Conservation (phyloP, 108 stramenopile species). For the Pseudonitzschia delicatissima region DNA sequence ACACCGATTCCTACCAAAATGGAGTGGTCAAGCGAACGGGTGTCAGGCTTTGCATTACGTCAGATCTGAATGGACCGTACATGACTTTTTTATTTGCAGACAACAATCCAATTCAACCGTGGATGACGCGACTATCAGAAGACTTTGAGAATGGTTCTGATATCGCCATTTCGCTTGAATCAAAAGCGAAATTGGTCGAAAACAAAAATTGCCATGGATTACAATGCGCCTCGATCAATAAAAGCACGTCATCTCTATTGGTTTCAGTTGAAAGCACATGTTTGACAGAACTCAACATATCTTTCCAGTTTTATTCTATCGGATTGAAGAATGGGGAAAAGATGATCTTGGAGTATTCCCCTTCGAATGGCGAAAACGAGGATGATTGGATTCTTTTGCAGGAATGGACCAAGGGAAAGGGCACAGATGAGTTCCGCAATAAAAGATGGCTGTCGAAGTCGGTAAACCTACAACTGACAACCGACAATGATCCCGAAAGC, state of each 20-base stretch:
- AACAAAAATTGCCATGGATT: background rate
- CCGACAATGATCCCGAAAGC: background rate
- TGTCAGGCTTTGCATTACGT: conserved; percentile 26
- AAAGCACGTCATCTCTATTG: background rate
- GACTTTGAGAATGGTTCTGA: background rate
- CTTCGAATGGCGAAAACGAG: background rate
- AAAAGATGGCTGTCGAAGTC: background rate
- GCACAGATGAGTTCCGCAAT: background rate
- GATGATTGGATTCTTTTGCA: background rate
- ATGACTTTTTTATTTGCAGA: conserved; percentile 35
- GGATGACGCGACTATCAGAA: background rate
- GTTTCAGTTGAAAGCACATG: background rate
- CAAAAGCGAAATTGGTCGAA: background rate
- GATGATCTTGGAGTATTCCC: background rate
- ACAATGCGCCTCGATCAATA: background rate
- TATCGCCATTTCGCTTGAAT: background rate
- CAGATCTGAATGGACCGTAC: conserved; percentile 6
- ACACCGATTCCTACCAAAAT: conserved; percentile 45
- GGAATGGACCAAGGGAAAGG: background rate
- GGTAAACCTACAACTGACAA: background rate
- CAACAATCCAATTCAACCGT: background rate
- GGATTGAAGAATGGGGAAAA: background rate
- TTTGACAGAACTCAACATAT: background rate
- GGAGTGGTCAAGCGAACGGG: conserved; percentile 35
- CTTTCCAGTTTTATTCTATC: background rate